These are phyloP conservation scores for Candida oleophila DNA, from an alignment of 805 yeast genomes.

Conservation along the genomic window DNA sequence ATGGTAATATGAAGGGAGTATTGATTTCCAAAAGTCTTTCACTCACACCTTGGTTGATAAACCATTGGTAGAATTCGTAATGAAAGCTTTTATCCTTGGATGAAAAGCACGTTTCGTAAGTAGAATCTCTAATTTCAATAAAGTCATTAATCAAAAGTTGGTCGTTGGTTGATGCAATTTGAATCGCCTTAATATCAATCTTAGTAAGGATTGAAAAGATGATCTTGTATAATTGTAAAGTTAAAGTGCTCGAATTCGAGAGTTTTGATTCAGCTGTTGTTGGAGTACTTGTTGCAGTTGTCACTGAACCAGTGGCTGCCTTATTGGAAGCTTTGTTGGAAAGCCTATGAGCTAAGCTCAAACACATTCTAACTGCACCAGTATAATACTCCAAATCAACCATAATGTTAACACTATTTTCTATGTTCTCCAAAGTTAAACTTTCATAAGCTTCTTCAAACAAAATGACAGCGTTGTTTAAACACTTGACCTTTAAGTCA, in stretches of 20 bases:
- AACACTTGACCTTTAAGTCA: constrained; percentile 62
- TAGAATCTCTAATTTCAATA: constrained; percentile 61
- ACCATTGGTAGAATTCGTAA: constrained; percentile 90
- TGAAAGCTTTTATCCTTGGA: constrained; percentile 86
- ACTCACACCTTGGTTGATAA: constrained; percentile 71
- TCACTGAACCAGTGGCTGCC: background rate
- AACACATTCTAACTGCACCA: constrained; percentile 80
- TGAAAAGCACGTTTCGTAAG: constrained; percentile 72
- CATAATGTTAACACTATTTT: constrained; percentile 79
- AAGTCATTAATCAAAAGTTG: constrained; percentile 48
- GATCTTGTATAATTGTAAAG: constrained; percentile 59
- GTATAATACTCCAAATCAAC: constrained; percentile 73
- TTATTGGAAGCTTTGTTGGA: constrained; percentile 1
- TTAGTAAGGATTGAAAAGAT: constrained; percentile 74
- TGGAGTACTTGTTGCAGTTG: constrained; percentile 6
- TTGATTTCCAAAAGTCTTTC: constrained; percentile 76
- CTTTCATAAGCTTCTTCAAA: constrained; percentile 80
- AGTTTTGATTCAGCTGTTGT: constrained; percentile 7
- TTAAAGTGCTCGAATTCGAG: constrained; percentile 18
- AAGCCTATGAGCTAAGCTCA: constrained; percentile 69
- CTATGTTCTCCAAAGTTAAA: constrained; percentile 73
- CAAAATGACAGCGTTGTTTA: constrained; percentile 71
- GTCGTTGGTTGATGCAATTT: constrained; percentile 33
- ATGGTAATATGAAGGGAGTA: constrained; percentile 77
- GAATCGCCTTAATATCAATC: constrained; percentile 64